Base-by-base conservation (phyloP, 176 grass and related monocot genomes). In the Oryza glaberrima region DNA sequence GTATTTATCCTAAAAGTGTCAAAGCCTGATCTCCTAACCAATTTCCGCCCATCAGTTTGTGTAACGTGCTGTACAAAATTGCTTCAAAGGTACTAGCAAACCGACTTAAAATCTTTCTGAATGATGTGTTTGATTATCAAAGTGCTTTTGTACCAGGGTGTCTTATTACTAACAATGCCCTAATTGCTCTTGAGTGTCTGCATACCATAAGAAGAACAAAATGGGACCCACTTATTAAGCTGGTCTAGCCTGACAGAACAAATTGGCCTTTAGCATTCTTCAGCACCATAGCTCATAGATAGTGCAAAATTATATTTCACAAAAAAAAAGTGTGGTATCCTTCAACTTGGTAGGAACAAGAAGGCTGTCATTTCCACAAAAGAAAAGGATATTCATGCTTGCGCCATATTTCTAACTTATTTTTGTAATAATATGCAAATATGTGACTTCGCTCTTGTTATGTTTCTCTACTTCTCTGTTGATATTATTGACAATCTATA, bases 141-240 rank as follows among this genome's bases (percentile, higher is more conserved):
- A 41, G 40, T 41, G 40, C 40, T 41, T 40, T 41, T 41, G 40
- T 41, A 41, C 40, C 40, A 8, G 40, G 40, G 40, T 8, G 40
- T 41, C 40, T 41, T 41, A 41, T 41, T 41, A 41, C 40, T 41
- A 41, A 41, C 40, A 41, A 41, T 41, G 40, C 40, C 40, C 40
- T 41, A 41, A 8, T 41, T 41, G 40, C 40, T 41, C 40, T 41
- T 8, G 6, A 7, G 7, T 41, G 40, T 41, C 40, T 41, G 40
- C 40, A 41, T 41, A 41, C 40, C 40, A 41, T 41, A 41, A 41
- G 40, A 41, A 9, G 14, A 77, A 75, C 80, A 81, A 28, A 75
- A 67, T 67, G 41, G 52, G 40, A 45, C 69, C 46, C 63, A 87
- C 46, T 81, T 17, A 12, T 58, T 47, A 14, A 75, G 69, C 17